These are phyloP conservation scores for Chaetomium cochliodes DNA, from an alignment of 495 filamentous ascomycete species.

Conservation along the genomic window DNA sequence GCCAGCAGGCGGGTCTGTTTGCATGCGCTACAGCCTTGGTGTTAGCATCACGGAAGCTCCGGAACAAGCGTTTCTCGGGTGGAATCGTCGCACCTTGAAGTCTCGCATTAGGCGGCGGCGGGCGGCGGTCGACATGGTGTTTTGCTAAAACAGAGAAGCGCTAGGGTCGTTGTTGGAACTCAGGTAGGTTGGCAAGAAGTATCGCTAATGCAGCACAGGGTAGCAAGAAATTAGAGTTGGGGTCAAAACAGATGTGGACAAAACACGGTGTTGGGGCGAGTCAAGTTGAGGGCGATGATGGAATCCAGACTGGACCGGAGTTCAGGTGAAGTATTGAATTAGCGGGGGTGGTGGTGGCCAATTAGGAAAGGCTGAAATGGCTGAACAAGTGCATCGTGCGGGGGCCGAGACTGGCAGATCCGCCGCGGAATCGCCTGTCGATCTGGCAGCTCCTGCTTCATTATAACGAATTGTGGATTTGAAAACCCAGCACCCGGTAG, in stretches of 20 bases:
- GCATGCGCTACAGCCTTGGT: conserved; percentile 74
- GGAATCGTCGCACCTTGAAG: conserved; percentile 74
- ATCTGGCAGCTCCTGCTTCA: background rate
- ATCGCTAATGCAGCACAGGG: background rate
- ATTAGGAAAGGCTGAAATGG: background rate
- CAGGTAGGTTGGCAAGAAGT: background rate
- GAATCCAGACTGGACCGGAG: background rate
- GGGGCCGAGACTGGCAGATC: conserved; percentile 2
- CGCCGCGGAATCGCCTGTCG: conserved; percentile 9
- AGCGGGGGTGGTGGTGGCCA: conserved; percentile 5
- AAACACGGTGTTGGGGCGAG: background rate
- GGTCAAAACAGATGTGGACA: background rate
- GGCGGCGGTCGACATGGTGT: conserved; percentile 84
- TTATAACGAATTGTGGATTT: background rate
- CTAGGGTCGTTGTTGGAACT: background rate
- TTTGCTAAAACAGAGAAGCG: background rate
- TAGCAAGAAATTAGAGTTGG: background rate
- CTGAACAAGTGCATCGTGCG: background rate
- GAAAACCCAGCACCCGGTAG: background rate
- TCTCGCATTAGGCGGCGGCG: conserved; percentile 95
- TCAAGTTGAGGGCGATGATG: conserved; percentile 12
- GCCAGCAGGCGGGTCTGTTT: conserved; percentile 95
- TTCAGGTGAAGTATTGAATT: background rate
- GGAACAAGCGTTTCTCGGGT: background rate
- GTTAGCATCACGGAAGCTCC: conserved; percentile 21